Base-by-base conservation (phyloP, 345 rosid species). In the Clarkia xantiana region DNA sequence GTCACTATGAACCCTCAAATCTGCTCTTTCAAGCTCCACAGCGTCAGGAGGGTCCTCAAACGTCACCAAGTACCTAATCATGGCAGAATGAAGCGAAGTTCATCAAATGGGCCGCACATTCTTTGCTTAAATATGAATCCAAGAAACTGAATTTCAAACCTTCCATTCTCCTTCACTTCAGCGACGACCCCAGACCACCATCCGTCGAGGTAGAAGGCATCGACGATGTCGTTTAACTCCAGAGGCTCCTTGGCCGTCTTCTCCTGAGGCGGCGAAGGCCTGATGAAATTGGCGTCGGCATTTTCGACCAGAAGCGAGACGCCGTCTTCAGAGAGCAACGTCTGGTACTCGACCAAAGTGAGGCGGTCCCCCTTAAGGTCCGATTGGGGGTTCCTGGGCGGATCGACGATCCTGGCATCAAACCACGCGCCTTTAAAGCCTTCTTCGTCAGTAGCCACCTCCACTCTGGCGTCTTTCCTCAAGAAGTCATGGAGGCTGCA, bases 31-130 rank as follows among this genome's bases (percentile, higher is more conserved):
- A 14, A 43, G n/a, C 46, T 43, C 46, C 46, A 7, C 6, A 1
- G 46, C 46, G 6, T 43, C 46, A 43, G 46, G 46, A 6, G 46
- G 46, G 46, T 43, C 5, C 17, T 43, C 46, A 4, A 43, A 43
- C 6, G n/a, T 17, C 4, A 43, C 46, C 46, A 2, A 12, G 46
- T 43, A 43, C 10, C 46, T 14, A 14, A 14, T 13, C 46, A 22
- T 22, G 25, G 3, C 5, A 5, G 25, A 22, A 22, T 2, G 5
- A 22, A 22, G 25, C 25, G 25, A 22, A 2, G 25, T 22, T 22
- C 25, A 22, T 22, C 25, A 22, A 22, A 22, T 22, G 2, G 25
- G 25, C 5, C 46, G n/a, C 46, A 14, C 9, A 14, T 17, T 17
- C 46, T 43, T 7, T 14, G 17, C 46, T 43, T 17, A 5, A 22